Conservation (phyloP, 306 rosid genomes). For the Fragaria ananassa region DNA sequence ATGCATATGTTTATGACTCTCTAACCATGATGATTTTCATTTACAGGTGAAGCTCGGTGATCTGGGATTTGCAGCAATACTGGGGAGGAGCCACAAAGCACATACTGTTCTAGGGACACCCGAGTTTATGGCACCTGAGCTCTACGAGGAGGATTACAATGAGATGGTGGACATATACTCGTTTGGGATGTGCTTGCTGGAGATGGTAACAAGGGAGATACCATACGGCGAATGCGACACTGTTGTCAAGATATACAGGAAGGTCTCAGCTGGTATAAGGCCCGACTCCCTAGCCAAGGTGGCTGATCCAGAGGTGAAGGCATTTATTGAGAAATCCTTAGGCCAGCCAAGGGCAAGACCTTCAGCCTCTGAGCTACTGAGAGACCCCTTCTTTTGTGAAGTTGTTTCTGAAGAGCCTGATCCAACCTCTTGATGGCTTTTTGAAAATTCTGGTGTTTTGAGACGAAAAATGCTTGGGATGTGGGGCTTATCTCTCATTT, state of each 20-base stretch:
- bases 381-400: conserved; percentile 75
- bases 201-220: conserved; percentile 88
- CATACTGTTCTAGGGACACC: conserved; percentile 90
- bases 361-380: conserved; percentile 77
- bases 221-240: conserved; percentile 90
- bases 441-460: neutral
- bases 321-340: conserved; percentile 76
- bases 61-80: conserved; percentile 87
- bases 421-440: conserved; percentile 20
- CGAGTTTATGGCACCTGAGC: conserved; percentile 94
- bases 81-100: conserved; percentile 75
- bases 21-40: conserved; percentile 10
- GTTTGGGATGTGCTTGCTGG: conserved; percentile 89
- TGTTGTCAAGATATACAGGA: conserved; percentile 79
- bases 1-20: neutral
- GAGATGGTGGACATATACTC: conserved; percentile 98
- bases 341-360: conserved; percentile 88
- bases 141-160: conserved; percentile 88
- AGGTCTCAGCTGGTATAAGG: conserved; percentile 65
- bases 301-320: conserved; percentile 59
- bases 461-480: neutral
- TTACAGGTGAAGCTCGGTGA: conserved; percentile 80
- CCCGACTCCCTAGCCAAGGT: conserved; percentile 66
- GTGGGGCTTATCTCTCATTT: conserved; percentile 4
- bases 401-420: conserved; percentile 41